Conservation (phyloP, 2,329 filamentous ascomycete genomes). For the Botrytis elliptica region DNA sequence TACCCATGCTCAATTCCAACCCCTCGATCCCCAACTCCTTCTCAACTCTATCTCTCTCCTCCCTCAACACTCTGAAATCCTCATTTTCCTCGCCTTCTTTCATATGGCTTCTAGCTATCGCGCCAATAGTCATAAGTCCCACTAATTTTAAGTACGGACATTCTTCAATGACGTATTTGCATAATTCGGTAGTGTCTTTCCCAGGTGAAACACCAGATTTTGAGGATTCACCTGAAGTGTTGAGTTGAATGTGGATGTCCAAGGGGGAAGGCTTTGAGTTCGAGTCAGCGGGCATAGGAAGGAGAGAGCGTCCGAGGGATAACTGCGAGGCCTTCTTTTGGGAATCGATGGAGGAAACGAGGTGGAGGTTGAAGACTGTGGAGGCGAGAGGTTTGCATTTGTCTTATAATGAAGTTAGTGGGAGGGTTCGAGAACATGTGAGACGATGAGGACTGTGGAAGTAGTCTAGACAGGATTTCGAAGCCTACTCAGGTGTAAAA, state of each 20-base stretch:
- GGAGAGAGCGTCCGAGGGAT: slow-evolving; percentile 69
- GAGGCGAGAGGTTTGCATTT: slow-evolving; percentile 85
- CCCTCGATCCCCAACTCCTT: slow-evolving; percentile 54
- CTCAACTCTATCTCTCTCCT: slow-evolving; percentile 69
- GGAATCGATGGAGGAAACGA: slow-evolving; percentile 86
- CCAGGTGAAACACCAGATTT: slow-evolving; percentile 81
- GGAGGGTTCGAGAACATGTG: neutral
- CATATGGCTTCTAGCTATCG: slow-evolving; percentile 79
- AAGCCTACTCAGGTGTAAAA: neutral
- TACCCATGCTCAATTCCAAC: slow-evolving; percentile 19
- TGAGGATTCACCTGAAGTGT: slow-evolving; percentile 82
- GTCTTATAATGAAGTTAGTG: slow-evolving; percentile 48
- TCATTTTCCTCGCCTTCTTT: slow-evolving; percentile 77
- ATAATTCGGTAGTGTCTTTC: slow-evolving; percentile 60
- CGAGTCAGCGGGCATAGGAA: slow-evolving; percentile 42
- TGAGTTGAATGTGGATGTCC: slow-evolving; percentile 84
- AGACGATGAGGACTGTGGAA: neutral
- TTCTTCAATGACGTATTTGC: slow-evolving; percentile 64
- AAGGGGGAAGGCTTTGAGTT: slow-evolving; percentile 37
- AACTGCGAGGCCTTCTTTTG: slow-evolving; percentile 83
- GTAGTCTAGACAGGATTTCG: neutral
- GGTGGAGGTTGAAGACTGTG: slow-evolving; percentile 84
- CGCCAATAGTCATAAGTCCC: slow-evolving; percentile 96
- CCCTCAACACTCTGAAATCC: slow-evolving; percentile 71
- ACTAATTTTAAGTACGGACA: slow-evolving; percentile 73